Evolutionary conservation across 176 grass and related monocot genomes (phyloP), one percentile per base, ranked within the genome.

Genomic region (Aechmea fasciata): DNA sequence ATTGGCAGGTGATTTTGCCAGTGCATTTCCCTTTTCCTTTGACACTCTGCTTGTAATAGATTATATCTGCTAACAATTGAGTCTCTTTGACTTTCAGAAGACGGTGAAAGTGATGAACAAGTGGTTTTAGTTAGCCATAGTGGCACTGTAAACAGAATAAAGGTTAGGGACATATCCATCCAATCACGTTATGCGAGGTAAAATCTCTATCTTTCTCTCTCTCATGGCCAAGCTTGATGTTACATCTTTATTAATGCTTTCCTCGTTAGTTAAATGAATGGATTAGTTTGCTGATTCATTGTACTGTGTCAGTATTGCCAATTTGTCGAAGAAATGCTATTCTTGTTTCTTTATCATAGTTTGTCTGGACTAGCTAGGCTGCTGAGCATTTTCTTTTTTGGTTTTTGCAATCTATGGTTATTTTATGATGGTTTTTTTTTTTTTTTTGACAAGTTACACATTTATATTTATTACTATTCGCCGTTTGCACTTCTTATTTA

Each of bases 111-210:
- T 52, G 94, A 99, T 18, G 89, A 93, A 67, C 89, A 99, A 66
- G 75, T 99, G 49, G 89, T 90, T 88, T 75, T 99, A 63, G 94
- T 99, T 78, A 99, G 94, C 72, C 89, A 99, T 26, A 90, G 94
- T 61, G 89, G 87, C 11, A 93, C 80, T 18, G 80, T 74, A 72
- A 93, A 99, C 79, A 99, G 94, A 81, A 85, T 99, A 71, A 99
- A 90, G 75, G 89, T 99, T 64, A 80, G 77, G 67, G 94, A 93
- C 77, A 80, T 93, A 90, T 75, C 94, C 28, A 80, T 99, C 68
- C 82, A 80, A 75, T 74, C 82, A 69, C 89, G 94, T 70, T 0
- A 0, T 1, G 63, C 82, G 12, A 87, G 65, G 94, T 99, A 87
- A 77, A 14, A 13, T 53, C 51, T 53, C 51, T 53, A 3, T 53